phyloP scores from a whole-genome alignment of 805 yeast genomes.

The Ascoidea rubescens region DNA sequence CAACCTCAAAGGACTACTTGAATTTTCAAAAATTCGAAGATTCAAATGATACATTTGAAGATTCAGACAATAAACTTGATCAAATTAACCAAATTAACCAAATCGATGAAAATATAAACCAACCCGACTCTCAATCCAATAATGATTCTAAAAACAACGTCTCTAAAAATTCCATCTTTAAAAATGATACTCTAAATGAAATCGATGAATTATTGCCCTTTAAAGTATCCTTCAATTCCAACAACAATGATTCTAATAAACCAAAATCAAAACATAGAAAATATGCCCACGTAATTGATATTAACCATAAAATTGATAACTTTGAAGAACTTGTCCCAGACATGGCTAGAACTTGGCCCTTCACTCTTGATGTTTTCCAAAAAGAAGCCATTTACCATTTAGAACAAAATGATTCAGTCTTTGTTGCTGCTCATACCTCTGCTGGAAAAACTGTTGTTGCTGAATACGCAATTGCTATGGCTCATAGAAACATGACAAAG shows the following conservation, averaged over 20 bases:
- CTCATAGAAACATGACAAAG: conserved; percentile 89
- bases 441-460: conserved; percentile 99
- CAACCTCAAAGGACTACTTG: conserved; percentile 13
- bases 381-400: conserved; percentile 93
- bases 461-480: conserved; percentile 96
- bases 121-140: not conserved
- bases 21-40: conserved; percentile 8
- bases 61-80: conserved; percentile 9
- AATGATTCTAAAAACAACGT: no score
- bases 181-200: conserved; percentile 4
- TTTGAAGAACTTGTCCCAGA: conserved; percentile 82
- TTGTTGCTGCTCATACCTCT: conserved; percentile 97
- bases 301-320: conserved; percentile 70
- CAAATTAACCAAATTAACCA: conserved; percentile 21
- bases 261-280: conserved; percentile 28
- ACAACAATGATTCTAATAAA: conserved; percentile 11
- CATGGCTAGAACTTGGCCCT: conserved; percentile 91
- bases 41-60: conserved; percentile 7
- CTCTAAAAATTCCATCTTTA: no score
- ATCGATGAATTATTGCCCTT: conserved; percentile 36
- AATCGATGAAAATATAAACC: not conserved
- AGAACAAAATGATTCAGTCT: conserved; percentile 96
- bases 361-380: conserved; percentile 87
- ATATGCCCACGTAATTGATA: conserved; percentile 94
- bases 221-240: conserved; percentile 33